Evolutionary conservation across 345 rosid species (phyloP), one percentile per base, ranked within the genome.

Genomic region (Firmiana major): DNA sequence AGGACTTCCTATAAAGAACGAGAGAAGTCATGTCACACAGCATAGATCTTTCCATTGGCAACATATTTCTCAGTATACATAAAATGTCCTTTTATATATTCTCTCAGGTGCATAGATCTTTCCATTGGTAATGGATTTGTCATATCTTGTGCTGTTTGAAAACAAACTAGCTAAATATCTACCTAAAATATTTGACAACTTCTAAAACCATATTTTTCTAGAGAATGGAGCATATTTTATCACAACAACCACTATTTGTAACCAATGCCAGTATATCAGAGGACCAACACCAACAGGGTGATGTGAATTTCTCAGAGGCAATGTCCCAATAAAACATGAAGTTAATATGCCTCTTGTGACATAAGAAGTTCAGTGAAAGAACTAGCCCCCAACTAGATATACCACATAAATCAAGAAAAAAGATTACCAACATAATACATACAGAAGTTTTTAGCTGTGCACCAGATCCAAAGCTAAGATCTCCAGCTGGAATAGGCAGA

Each of bases 391-490:
- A 42, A 42, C 34, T 42, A 13, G 28, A 46, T 26, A 36, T 42
- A 12, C 58, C 45, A 53, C 40, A 7, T 13, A 62, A 46, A 71
- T 31, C 9, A 13, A 59, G 64, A 65, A 66, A 57, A 38, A 21
- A 67, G 53, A 26, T 26, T 6, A 28, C 19, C 6, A 59, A 62
- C 57, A 77, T 42, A 65, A 76, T 79, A 48, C 82, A 53, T 88
- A 97, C 99, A 57, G 94, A 87, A 80, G 92, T 97, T 83, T 97
- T 97, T 17, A 94, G 90, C 78, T 94, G 98, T 74, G 98, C 99
- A 7, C 99, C 99, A 81, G 99, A 91, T 73, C 99, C 95, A 78
- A 97, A 97, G 89, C 99, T 97, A 75, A 91, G 84, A 84, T 97
- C 84, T 57, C 99, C 99, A 76, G 96, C 94, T 64, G 97, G 94